Conservation (phyloP, 2,329 filamentous ascomycete species). For the Fusarium duplospermum region DNA sequence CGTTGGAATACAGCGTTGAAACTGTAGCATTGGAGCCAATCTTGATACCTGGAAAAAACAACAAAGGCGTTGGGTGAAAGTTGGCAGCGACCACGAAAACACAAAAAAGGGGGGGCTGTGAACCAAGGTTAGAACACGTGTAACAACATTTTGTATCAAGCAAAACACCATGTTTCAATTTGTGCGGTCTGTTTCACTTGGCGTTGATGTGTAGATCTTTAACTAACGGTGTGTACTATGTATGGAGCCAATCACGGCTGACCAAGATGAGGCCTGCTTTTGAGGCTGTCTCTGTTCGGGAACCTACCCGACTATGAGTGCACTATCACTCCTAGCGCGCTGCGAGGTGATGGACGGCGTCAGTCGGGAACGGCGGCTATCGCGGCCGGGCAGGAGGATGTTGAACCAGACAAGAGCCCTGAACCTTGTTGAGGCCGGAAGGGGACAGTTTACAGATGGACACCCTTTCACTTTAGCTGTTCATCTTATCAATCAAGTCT, state of each 20-base stretch:
- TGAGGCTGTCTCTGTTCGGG: not conserved
- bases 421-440: not conserved
- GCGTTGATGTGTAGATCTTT: not conserved
- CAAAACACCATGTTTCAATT: not conserved
- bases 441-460: not conserved
- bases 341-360: not conserved
- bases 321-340: not conserved
- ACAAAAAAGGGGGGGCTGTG: slow-evolving; percentile 12
- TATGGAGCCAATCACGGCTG: not conserved
- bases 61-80: slow-evolving; percentile 24
- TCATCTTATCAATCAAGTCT: not conserved
- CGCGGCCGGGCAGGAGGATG: not conserved
- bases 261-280: not conserved
- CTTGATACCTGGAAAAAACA: slow-evolving; percentile 33
- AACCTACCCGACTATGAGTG: not conserved
- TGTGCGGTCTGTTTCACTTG: not conserved
- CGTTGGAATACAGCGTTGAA: slow-evolving; percentile 24
- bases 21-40: slow-evolving; percentile 33
- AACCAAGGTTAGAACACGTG: not conserved
- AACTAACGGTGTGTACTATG: not conserved
- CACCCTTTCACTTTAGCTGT: not conserved
- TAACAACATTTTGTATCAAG: not conserved
- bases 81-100: not conserved
- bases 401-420: not conserved
- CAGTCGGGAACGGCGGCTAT: not conserved